Evolutionary conservation across 2,329 filamentous ascomycete genomes (phyloP).

Genomic region (Sphaerulina musiva): DNA sequence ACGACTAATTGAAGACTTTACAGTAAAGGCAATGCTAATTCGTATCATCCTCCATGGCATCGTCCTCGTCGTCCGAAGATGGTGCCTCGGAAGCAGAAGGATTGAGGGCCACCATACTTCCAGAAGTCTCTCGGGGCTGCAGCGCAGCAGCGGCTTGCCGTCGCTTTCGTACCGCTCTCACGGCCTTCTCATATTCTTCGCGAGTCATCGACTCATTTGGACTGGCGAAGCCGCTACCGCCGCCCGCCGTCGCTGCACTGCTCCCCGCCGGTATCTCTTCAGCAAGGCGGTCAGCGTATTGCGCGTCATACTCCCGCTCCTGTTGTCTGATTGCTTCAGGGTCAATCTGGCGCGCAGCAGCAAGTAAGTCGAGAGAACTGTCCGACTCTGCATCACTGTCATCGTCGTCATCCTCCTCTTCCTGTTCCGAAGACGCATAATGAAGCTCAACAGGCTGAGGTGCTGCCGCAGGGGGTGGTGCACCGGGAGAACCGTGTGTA

Average conservation of each 20-base stretch:
- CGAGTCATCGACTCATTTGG: conserved; percentile 28
- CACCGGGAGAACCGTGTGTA: conserved; percentile 20
- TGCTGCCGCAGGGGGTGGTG: conserved; percentile 26
- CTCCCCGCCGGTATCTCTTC: conserved; percentile 46
- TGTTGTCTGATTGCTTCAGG: conserved; percentile 37
- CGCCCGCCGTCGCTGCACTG: conserved; percentile 44
- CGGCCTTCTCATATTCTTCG: conserved; percentile 20
- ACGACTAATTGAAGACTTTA: neutral
- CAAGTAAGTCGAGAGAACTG: conserved; percentile 41
- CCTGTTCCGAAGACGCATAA: conserved; percentile 25
- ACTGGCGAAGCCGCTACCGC: conserved; percentile 44
- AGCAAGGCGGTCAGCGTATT: conserved; percentile 43
- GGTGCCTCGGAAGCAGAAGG: conserved; percentile 4
- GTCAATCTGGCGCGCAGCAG: conserved; percentile 40
- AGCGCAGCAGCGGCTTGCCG: conserved; percentile 9
- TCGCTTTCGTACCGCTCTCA: conserved; percentile 9
- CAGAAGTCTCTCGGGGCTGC: conserved; percentile 15
- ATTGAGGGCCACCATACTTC: conserved; percentile 23
- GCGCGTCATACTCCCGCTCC: conserved; percentile 44
- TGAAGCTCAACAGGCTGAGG: conserved; percentile 31
- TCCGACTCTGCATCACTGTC: conserved; percentile 33
- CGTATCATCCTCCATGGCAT: conserved; percentile 13
- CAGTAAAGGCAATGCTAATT: neutral
- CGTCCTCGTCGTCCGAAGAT: conserved; percentile 15
- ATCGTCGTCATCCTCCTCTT: conserved; percentile 23